Base-by-base conservation (phyloP, 164 flowering plant species). In the Aristolochia fimbriata region DNA sequence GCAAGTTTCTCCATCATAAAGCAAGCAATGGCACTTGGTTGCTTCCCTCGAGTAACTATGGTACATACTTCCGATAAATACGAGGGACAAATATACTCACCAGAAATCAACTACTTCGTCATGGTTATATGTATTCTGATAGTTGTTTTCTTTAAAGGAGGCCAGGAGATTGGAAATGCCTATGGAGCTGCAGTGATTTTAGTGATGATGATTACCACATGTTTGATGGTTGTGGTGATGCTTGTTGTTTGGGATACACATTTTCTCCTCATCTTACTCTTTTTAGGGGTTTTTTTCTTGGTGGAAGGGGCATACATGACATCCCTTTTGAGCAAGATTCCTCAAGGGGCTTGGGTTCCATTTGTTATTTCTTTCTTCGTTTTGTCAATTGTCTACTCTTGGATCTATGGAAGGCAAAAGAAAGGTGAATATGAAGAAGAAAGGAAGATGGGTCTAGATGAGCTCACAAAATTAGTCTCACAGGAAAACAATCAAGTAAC, bases 81-180 rank as follows among this genome's bases (percentile, higher is more conserved):
- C 20, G 81, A 73, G 70, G 95, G 95, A 50, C 97, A 85, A 78
- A 81, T 90, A 89, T n/a, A n/a, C 68, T 81, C 83, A 64, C 97
- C 97, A 20, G 97, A 89, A 72, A 82, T 90, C 50, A 90, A 90
- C 68, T 90, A 93, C 91, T 83, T 85, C 56, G 81, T 90, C 30
- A 85, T 87, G 95, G 63, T 85, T 59, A 70, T 87, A 58, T 79
- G 91, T 59, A 81, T 90, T 64, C 2, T 54, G 6, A 24, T 54
- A 22, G 27, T 24, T 2, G 15, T 23, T 25, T 54, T 15, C 30
- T 54, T 54, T 5, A 10, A 50, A 50, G 23, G 65, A 27, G 68
- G 71, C 3, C 52, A 19, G 9, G 62, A 63, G 52, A 55, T 74
- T 4, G 66, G 64, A 19, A 70, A 73, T 58, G 76, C 76, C 15